Conservation (phyloP, 805 yeast genomes). For the Wickerhamiella occidentalis region DNA sequence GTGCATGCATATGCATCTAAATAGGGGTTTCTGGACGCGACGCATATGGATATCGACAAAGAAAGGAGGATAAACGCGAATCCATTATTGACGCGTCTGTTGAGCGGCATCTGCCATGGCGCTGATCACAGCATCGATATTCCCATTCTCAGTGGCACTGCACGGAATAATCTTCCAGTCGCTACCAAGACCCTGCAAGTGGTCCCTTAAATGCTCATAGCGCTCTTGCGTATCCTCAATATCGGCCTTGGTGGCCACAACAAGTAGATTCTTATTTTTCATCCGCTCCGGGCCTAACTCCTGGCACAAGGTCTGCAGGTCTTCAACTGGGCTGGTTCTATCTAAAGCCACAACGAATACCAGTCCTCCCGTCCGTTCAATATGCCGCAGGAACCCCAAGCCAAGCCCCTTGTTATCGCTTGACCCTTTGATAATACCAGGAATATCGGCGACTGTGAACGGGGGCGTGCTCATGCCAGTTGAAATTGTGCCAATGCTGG, state of each 20-base stretch:
- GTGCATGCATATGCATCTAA: background rate
- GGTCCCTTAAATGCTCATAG: constrained; percentile 33
- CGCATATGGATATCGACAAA: background rate
- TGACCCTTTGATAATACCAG: constrained; percentile 90
- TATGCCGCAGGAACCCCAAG: constrained; percentile 77
- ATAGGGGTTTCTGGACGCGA: background rate
- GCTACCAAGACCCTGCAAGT: constrained; percentile 7
- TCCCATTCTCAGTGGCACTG: constrained; percentile 64
- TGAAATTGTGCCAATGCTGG: constrained; percentile 79
- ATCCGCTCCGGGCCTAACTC: constrained; percentile 64
- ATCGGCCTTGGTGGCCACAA: constrained; percentile 94
- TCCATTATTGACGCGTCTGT: background rate
- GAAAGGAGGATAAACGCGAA: background rate
- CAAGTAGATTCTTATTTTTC: constrained; percentile 47
- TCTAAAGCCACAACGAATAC: constrained; percentile 80
- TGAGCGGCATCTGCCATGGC: constrained; percentile 44
- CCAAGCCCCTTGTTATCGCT: constrained; percentile 81
- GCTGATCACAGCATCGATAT: constrained; percentile 53
- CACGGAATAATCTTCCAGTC: constrained; percentile 72
- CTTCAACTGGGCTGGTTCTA: constrained; percentile 48
- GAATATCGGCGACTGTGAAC: constrained; percentile 94
- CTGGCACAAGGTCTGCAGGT: constrained; percentile 45
- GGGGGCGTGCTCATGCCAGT: constrained; percentile 39
- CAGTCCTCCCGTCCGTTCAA: constrained; percentile 81
- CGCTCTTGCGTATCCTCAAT: constrained; percentile 41